These are phyloP conservation scores for Venturia aucupariae DNA, from an alignment of 2,329 filamentous ascomycete genomes.

Conservation along the genomic window DNA sequence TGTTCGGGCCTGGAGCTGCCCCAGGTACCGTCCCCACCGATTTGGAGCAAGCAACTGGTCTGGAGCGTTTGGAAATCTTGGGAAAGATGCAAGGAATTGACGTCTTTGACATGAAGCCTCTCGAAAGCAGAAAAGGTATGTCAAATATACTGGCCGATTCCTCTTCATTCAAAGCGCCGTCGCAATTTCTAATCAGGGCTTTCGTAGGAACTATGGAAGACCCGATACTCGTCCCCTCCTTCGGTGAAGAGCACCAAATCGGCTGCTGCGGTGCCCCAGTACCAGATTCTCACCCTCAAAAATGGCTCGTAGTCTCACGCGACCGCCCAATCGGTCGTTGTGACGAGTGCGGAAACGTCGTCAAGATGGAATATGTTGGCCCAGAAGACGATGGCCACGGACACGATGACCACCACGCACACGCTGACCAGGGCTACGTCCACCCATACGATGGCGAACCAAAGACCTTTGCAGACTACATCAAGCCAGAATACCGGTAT, in stretches of 20 bases:
- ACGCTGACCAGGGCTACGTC: constrained; percentile 38
- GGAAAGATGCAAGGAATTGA: constrained; percentile 99
- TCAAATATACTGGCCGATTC: not conserved
- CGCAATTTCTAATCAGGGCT: not conserved
- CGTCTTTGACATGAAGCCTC: constrained; percentile 95
- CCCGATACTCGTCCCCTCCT: constrained; percentile 79
- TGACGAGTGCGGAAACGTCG: constrained; percentile 89
- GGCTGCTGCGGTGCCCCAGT: constrained; percentile 92
- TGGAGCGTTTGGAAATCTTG: constrained; percentile 96
- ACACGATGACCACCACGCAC: constrained; percentile 24
- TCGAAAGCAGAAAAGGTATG: constrained; percentile 82
- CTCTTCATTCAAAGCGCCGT: not conserved
- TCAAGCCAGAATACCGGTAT: constrained; percentile 91
- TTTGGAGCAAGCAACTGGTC: constrained; percentile 89
- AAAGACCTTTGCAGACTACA: constrained; percentile 93
- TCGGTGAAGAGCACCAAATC: constrained; percentile 90
- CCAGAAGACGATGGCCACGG: constrained; percentile 37
- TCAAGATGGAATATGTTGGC: constrained; percentile 97
- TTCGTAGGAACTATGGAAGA: constrained; percentile 72
- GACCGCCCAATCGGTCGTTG: constrained; percentile 90
- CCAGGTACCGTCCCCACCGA: constrained; percentile 85
- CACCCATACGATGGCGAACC: constrained; percentile 61
- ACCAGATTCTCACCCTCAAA: constrained; percentile 73
- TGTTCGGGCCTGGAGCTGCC: constrained; percentile 71
- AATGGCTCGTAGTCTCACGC: constrained; percentile 83